Conservation (phyloP, 2,329 filamentous ascomycete species). For the Colletotrichum sp. region DNA sequence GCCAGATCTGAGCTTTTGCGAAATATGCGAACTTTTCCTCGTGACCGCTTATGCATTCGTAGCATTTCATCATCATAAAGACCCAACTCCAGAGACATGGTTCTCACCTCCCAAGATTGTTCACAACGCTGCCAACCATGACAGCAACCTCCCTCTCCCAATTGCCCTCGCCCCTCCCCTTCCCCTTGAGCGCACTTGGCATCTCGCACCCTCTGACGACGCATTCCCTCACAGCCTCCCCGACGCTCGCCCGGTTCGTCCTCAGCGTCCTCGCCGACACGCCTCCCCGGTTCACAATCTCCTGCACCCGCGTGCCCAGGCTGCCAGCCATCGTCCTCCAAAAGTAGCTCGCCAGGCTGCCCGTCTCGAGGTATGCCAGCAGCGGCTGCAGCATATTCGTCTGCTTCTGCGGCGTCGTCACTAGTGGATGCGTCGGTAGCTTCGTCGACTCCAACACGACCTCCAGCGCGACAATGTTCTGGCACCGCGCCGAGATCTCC, state of each 20-base stretch:
- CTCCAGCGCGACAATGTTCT: conserved; percentile 90
- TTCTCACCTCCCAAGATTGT: conserved; percentile 52
- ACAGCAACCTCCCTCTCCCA: conserved; percentile 95
- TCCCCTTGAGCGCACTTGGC: conserved; percentile 61
- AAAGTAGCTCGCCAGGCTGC: conserved; percentile 87
- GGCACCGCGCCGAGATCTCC: conserved; percentile 84
- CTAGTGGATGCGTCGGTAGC: conserved; percentile 71
- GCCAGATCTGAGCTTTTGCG: too few relatives aligned
- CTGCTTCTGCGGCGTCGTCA: conserved; percentile 45
- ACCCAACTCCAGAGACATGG: too few relatives aligned
- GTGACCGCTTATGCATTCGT: neutral
- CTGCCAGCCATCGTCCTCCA: conserved; percentile 88
- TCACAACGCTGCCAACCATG: conserved; percentile 86
- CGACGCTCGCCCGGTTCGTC: conserved; percentile 75
- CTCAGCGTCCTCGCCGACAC: conserved; percentile 82
- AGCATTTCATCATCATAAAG: neutral
- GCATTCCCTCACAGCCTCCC: conserved; percentile 80
- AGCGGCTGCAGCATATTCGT: conserved; percentile 72
- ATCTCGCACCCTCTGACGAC: conserved; percentile 79
- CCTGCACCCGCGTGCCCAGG: conserved; percentile 78
- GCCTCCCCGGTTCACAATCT: conserved; percentile 83
- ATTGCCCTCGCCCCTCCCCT: conserved; percentile 46
- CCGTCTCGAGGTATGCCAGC: conserved; percentile 81
- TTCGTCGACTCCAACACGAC: conserved; percentile 73
- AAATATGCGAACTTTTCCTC: neutral